These are phyloP conservation scores for Aspergillus puulaauensis DNA, from an alignment of 2,329 filamentous ascomycete genomes.

Conservation along the genomic window DNA sequence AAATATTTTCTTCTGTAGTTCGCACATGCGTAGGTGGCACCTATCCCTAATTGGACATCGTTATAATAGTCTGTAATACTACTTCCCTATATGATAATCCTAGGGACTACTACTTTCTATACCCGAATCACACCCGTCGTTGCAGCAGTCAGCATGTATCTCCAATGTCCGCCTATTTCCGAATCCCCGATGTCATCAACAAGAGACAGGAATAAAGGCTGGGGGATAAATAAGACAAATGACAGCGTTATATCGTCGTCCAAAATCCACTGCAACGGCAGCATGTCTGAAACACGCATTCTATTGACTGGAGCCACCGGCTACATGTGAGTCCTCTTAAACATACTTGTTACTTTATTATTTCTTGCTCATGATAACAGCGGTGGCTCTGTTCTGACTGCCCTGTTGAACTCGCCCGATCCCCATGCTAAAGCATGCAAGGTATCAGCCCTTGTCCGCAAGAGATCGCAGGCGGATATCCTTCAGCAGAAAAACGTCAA, in stretches of 20 bases:
- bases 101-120: too few relatives aligned
- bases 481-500: slow-evolving; percentile 2
- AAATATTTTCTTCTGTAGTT: background rate
- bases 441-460: background rate
- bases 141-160: too few relatives aligned
- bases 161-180: too few relatives aligned
- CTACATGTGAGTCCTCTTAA: background rate
- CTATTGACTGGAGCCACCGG: slow-evolving; percentile 5
- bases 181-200: too few relatives aligned
- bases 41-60: too few relatives aligned
- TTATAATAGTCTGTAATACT: too few relatives aligned
- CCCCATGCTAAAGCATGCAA: background rate
- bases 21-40: too few relatives aligned
- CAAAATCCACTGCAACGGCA: too few relatives aligned
- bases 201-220: too few relatives aligned
- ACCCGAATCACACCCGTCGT: too few relatives aligned
- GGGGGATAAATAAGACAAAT: background rate
- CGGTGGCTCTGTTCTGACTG: background rate
- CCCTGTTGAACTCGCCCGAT: background rate
- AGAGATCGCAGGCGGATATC: background rate
- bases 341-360: background rate
- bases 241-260: too few relatives aligned
- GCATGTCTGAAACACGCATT: background rate
- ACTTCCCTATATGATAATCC: too few relatives aligned
- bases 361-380: background rate